A percentile compares a stretch with the other conserved stretches of the same genome.
phyloP scores from a whole-genome alignment of 2,329 filamentous ascomycete genomes.

The Ceratocystis ficicola region DNA sequence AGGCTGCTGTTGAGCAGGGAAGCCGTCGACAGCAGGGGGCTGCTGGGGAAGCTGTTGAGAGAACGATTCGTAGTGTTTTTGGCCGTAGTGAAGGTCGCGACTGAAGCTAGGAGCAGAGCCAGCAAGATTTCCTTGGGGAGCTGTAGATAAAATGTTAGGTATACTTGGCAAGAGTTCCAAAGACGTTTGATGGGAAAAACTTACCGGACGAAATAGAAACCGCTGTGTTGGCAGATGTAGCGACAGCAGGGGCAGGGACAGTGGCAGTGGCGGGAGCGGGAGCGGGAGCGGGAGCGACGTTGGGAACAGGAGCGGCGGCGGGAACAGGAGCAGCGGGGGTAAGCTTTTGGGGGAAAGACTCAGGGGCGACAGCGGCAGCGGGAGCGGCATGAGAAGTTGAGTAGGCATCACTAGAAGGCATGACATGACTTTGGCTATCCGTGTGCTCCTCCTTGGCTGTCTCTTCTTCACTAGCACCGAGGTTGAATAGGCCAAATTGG shows the following conservation, averaged over 20 bases:
- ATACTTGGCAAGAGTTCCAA: neutral
- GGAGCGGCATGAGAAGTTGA: constrained; percentile 75
- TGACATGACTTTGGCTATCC: constrained; percentile 85
- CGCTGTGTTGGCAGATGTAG: constrained; percentile 20
- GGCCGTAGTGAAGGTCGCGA: constrained; percentile 19
- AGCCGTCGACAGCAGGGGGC: constrained; percentile 16
- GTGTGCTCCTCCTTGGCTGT: constrained; percentile 80
- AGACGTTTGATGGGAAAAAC: neutral
- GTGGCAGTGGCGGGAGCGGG: neutral
- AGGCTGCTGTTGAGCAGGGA: constrained; percentile 40
- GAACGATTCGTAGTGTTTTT: constrained; percentile 59
- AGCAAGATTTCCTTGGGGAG: constrained; percentile 8
- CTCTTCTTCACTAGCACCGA: constrained; percentile 74
- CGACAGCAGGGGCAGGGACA: constrained; percentile 28
- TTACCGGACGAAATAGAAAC: constrained; percentile 9
- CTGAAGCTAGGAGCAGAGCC: constrained; percentile 17
- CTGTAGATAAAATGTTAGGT: neutral
- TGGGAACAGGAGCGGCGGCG: constrained; percentile 24
- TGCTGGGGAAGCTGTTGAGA: constrained; percentile 45
- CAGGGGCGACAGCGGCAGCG: constrained; percentile 56
- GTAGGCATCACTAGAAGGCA: constrained; percentile 87
- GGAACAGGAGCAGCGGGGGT: constrained; percentile 29
- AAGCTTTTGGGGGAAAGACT: constrained; percentile 45
- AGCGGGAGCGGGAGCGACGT: constrained; percentile 17
- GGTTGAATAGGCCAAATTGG: constrained; percentile 89